A percentile compares a stretch with the other conserved stretches of the same genome.
Evolutionary conservation across 2,329 filamentous ascomycete species (phyloP).

Genomic region (Triangularia verruculosa): DNA sequence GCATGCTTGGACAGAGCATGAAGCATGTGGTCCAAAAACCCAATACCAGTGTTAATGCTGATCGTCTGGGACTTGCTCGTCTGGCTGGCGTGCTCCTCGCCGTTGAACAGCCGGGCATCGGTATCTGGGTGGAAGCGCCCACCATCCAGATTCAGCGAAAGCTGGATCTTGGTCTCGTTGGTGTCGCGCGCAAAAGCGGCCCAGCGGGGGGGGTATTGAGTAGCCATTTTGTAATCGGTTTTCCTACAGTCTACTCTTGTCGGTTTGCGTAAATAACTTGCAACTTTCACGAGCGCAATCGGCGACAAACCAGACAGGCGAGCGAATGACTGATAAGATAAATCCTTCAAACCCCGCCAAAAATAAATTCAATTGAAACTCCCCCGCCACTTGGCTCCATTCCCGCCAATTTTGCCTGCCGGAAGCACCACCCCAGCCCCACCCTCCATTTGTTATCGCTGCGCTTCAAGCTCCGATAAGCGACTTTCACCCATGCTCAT

Average conservation of each 20-base stretch:
- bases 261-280: background rate
- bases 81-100: conserved; percentile 75
- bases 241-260: no score
- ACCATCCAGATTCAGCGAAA: conserved; percentile 91
- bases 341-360: background rate
- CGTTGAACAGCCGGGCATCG: conserved; percentile 51
- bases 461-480: background rate
- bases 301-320: background rate
- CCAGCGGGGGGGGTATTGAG: conserved; percentile 53
- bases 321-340: background rate
- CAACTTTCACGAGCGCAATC: conserved; percentile 12
- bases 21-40: conserved; percentile 98
- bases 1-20: conserved; percentile 95
- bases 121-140: conserved; percentile 69
- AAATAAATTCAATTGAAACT: background rate
- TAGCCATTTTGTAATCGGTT: conserved; percentile 25
- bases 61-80: conserved; percentile 81
- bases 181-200: conserved; percentile 82
- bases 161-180: conserved; percentile 96
- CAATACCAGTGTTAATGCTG: conserved; percentile 86
- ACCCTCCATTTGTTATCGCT: no score
- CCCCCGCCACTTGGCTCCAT: background rate
- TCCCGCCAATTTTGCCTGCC: background rate
- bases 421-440: background rate
- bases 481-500: background rate